Base-by-base conservation (phyloP, 2,329 filamentous ascomycete species). In the Apiospora sp. region DNA sequence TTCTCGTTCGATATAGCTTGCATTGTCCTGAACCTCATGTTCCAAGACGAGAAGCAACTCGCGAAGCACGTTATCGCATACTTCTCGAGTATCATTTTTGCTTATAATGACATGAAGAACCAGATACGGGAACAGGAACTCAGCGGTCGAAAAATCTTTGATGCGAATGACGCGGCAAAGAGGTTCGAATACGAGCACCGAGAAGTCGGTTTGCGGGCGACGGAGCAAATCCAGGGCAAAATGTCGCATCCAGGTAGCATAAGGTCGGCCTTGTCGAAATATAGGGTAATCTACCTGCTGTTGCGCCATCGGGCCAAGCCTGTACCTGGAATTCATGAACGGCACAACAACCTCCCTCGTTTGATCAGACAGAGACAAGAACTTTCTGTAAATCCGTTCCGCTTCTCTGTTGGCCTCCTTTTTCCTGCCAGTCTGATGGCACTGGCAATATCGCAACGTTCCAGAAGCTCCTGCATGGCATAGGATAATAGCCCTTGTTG, bases 401-500 rank as follows among this genome's bases (percentile, higher is more conserved):
- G 87, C 86, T 41, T 91, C 88, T 30, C 74, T 81, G 0, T 81
- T 80, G 4, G 83, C 83, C 41, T 91, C 88, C 27, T 75, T 81
- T 81, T 81, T 4, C 83, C 82, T 49, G 84, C 81, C 80, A 82
- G 81, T 43, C 80, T 81, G 70, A 85, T 87, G 0, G 88, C 89
- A 14, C 88, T 85, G 73, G 87, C 91, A 78, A 98, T 92, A 41
- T 93, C 92, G 78, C 93, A 94, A 76, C 92, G 91, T 64, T 92
- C 91, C 4, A 98, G 87, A 54, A 98, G 87, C 78, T 97, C 93
- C 82, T 99, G 96, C 91, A 99, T 98, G 1, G 93, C 94, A 82
- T 93, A 99, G 1, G 96, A 96, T 24, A 99, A 87, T 79, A 97
- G 98, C 0, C 95, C 95, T 81, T 98, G 96, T 7, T 95, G 88